Evolutionary conservation across 129 eudicot species (phyloP), one percentile per base, ranked within the genome.

Genomic region (Centrapalus pauciflorus): DNA sequence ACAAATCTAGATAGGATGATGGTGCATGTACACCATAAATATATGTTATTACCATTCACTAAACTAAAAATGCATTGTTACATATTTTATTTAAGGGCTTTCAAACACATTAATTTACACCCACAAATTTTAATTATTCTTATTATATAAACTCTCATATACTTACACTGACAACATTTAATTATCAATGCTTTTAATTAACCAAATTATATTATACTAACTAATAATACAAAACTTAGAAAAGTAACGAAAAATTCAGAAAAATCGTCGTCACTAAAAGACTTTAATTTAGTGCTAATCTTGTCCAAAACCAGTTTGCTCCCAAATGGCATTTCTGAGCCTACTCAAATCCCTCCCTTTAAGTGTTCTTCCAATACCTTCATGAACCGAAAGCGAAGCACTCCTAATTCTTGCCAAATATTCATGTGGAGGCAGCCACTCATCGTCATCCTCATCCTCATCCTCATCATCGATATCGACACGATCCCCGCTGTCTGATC

Each of bases 401-500:
- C 27, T 84, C 34, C 90, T 66, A 0, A 66, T 77, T 66, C 83
- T 76, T n/a, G 87, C 87, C 33, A 87, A 46, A 74, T 84, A 84
- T 70, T 84, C 95, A 63, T 87, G 95, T 54, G 95, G 95, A 20
- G 95, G 95, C 41, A 87, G 1, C 78, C 82, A 55, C 10, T 67
- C 62, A 21, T 27, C 75, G 23, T 80, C 82, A 4, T 33, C 75
- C 2, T 65, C 76, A 17, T 29, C 72, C 9, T 9, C 63, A 34
- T 43, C 9, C 4, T 20, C 74, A 12, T 40, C 56, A 1, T 56
- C 69, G 3, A 6, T 9, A 4, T 57, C 29, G 0, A 30, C n/a
- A 57, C 29, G 40, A 17, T 66, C 38, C n/a, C n/a, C n/a, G 5
- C 16, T 49, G 23, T 65, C 76, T 5, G 26, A 32, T 16, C 41